Evolutionary conservation across 371 early-diverging fungal genomes (phyloP).

Genomic region (Batkoa obscura): DNA sequence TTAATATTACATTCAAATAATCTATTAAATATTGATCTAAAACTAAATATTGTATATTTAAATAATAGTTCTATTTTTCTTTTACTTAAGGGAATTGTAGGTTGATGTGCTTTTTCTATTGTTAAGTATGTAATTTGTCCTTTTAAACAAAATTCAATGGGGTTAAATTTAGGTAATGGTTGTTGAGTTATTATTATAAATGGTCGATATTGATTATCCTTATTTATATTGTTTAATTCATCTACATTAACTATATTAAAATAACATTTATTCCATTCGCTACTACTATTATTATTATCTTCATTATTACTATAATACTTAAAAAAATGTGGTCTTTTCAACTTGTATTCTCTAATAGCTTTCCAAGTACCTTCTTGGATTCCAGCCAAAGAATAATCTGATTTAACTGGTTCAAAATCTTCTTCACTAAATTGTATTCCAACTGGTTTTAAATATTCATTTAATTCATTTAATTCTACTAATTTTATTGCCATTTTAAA

Average conservation of each 20-base stretch:
- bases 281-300: too few relatives aligned
- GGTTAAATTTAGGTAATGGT: conserved; percentile 19
- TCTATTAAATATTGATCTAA: conserved; percentile 26
- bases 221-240: conserved; percentile 7
- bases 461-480: conserved; percentile 37
- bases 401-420: conserved; percentile 6
- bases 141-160: conserved; percentile 21
- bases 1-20: conserved; percentile 25
- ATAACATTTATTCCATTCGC: conserved; percentile 3
- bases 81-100: conserved; percentile 12
- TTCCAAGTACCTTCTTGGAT: conserved; percentile 8
- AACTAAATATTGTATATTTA: conserved; percentile 24
- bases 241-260: conserved; percentile 8
- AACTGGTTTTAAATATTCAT: conserved; percentile 48
- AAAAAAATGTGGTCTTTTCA: conserved; percentile 10
- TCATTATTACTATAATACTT: not conserved
- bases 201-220: conserved; percentile 19
- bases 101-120: not conserved
- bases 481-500: conserved; percentile 46
- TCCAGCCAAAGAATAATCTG: not conserved
- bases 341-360: conserved; percentile 7
- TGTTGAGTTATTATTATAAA: conserved; percentile 25
- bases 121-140: conserved; percentile 12
- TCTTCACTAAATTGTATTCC: conserved; percentile 1
- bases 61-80: conserved; percentile 19